Base-by-base conservation (phyloP, 2,329 filamentous ascomycete genomes). In the Beauveria scarabaeidicola region DNA sequence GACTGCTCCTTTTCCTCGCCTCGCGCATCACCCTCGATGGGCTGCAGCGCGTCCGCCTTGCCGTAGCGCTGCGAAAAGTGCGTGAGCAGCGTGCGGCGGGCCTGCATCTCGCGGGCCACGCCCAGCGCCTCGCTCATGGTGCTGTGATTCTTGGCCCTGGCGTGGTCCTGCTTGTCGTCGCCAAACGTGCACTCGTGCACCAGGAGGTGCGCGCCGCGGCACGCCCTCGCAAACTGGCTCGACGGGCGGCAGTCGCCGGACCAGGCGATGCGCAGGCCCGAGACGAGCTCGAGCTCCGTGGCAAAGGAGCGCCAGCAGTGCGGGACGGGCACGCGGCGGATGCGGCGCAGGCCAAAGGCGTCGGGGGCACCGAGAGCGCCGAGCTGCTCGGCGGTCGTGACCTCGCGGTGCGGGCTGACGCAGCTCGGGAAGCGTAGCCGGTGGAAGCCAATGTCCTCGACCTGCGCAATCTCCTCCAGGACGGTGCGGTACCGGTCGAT, bases 161-260 rank as follows among this genome's bases (percentile, higher is more conserved):
- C 94, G 67, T 97, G 92, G 17, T 81, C 83, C 43, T 73, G 67
- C 66, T 96, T 82, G 67, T 94, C 90, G 69, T 96, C 90, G 66
- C 94, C 90, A 69, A 99, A 97, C 0, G 94, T 99, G 63, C 91
- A 92, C 79, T 99, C 94, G 76, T 99, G 94, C 59, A 99, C 84
- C 5, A 97, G 83, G 7, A 99, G 81, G 15, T 93, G 96, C 2
- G 88, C 86, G 63, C 85, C 86, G 50, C 77, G 75, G 50, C 90
- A 95, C 54, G 93, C 88, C 13, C 73, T 65, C 0, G 85, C 83
- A 69, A 99, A 97, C 0, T 75, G 69, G 2, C 75, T 67, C 4
- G 84, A 90, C 0, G 94, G 94, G 7, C 94, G 83, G 70, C 93
- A 97, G 76, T 99, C 94, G 59, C 94, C 94, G 5, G 90, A 96